Conservation (phyloP, 192 early-diverging fungal genomes). For the Mortierella antarctica region DNA sequence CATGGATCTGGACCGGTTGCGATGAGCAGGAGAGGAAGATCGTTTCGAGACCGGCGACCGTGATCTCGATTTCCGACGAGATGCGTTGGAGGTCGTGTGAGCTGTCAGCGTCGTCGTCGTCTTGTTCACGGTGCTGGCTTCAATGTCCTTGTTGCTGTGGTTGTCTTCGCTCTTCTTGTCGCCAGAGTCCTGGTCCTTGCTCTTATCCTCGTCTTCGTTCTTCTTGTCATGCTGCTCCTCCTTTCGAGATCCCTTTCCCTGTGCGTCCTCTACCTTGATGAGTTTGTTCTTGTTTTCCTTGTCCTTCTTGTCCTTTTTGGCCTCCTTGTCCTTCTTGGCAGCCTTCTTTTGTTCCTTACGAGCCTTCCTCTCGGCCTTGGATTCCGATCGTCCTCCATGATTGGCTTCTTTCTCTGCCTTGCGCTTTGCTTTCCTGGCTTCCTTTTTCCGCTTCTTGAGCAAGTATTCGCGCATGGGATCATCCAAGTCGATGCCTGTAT, state of each 20-base stretch:
- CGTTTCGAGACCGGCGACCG: not conserved
- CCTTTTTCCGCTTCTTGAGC: slow-evolving; percentile 70
- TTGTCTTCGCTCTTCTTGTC: not conserved
- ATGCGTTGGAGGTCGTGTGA: not conserved
- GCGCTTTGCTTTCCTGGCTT: slow-evolving; percentile 53
- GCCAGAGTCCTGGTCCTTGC: not conserved
- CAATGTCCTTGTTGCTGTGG: not conserved
- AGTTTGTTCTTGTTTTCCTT: no score
- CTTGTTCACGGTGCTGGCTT: not conserved
- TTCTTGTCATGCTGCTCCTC: slow-evolving; percentile 13
- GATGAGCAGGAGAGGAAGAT: not conserved
- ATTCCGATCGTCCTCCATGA: slow-evolving; percentile 29
- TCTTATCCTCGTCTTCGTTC: slow-evolving; percentile 1
- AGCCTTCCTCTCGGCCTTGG: slow-evolving; percentile 35
- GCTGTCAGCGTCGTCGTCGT: not conserved
- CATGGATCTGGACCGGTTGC: not conserved
- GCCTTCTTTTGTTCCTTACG: slow-evolving; percentile 30
- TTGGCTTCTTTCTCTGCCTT: slow-evolving; percentile 40
- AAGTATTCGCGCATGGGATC: slow-evolving; percentile 81
- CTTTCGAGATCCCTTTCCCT: not conserved
- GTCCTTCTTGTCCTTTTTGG: slow-evolving; percentile 20
- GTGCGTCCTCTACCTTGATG: slow-evolving; percentile 8
- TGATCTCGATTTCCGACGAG: not conserved
- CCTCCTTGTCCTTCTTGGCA: slow-evolving; percentile 31
- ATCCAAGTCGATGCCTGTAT: slow-evolving; percentile 71